Conservation (phyloP, 2,329 filamentous ascomycete species). For the Aspergillus sp. region DNA sequence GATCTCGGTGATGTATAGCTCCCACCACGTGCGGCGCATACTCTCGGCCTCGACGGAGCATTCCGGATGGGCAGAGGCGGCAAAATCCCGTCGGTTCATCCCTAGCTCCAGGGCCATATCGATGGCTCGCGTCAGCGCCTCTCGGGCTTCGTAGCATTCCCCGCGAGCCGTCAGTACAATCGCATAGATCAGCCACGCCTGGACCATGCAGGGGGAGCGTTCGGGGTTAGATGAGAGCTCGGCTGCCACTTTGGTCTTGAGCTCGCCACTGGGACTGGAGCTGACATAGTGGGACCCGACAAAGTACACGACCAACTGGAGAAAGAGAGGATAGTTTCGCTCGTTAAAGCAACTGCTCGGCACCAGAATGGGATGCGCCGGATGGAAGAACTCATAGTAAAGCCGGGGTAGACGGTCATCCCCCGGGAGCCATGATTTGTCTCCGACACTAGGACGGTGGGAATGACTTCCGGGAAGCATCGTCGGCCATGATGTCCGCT, state of each 20-base stretch:
- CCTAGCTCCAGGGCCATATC: slow-evolving; percentile 70
- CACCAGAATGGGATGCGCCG: slow-evolving; percentile 54
- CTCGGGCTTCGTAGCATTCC: slow-evolving; percentile 31
- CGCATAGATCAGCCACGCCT: slow-evolving; percentile 36
- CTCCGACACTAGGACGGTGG: slow-evolving; percentile 12
- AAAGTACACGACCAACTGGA: slow-evolving; percentile 51
- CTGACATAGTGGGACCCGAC: slow-evolving; percentile 52
- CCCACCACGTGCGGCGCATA: slow-evolving; percentile 88
- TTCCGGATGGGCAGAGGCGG: slow-evolving; percentile 38
- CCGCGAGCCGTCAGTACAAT: slow-evolving; percentile 34
- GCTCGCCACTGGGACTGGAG: slow-evolving; percentile 19
- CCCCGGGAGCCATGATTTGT: slow-evolving; percentile 13
- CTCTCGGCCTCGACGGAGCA: slow-evolving; percentile 69
- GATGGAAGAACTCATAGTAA: slow-evolving; percentile 54
- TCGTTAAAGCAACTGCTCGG: slow-evolving; percentile 41
- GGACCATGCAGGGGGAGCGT: slow-evolving; percentile 32
- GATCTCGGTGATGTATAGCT: slow-evolving; percentile 70
- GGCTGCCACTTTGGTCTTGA: slow-evolving; percentile 25
- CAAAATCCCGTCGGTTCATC: slow-evolving; percentile 67
- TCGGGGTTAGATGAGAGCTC: slow-evolving; percentile 22
- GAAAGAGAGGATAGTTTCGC: slow-evolving; percentile 42
- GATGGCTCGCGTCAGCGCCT: slow-evolving; percentile 60
- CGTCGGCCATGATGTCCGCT: slow-evolving; percentile 17
- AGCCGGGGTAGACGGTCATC: slow-evolving; percentile 42
- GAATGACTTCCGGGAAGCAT: slow-evolving; percentile 17